Percentiles rank a stretch among this genome's conserved stretches.
Conservation (phyloP, 306 rosid genomes). For the apple (Malus domestica) region DNA sequence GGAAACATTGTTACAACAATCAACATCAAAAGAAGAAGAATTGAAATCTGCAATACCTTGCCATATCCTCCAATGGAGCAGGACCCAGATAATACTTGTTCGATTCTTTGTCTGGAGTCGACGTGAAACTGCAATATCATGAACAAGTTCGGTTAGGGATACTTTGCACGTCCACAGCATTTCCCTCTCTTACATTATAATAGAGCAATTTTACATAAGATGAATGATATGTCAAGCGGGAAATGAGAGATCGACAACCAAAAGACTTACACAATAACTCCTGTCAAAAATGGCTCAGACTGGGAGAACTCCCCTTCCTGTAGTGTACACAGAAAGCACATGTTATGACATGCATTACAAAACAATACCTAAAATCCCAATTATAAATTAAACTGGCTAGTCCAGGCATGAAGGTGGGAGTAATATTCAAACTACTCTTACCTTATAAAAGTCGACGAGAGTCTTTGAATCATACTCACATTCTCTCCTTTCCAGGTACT, state of each 20-base stretch:
- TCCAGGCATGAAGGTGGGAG: background rate
- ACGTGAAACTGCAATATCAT: slow-evolving; percentile 62
- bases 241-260: background rate
- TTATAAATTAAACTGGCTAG: background rate
- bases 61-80: slow-evolving; percentile 87
- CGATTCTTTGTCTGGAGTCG: slow-evolving; percentile 69
- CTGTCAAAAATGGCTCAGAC: slow-evolving; percentile 46
- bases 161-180: background rate
- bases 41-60: slow-evolving; percentile 40
- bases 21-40: background rate
- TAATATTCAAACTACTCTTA: slow-evolving; percentile 1
- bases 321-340: background rate
- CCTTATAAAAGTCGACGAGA: slow-evolving; percentile 42
- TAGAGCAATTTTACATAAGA: background rate
- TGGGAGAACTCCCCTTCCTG: slow-evolving; percentile 53
- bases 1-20: background rate
- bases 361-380: background rate
- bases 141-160: slow-evolving; percentile 7
- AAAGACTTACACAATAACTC: slow-evolving; percentile 69
- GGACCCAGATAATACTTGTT: slow-evolving; percentile 95
- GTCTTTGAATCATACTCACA: slow-evolving; percentile 44
- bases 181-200: background rate
- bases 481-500: slow-evolving; percentile 91
- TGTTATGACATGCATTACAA: background rate
- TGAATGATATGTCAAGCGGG: background rate